Percentiles rank a stretch among this genome's conserved stretches.
phyloP scores from a whole-genome alignment of 2,329 filamentous ascomycete species.

The Pseudophaeomoniella oleicola region DNA sequence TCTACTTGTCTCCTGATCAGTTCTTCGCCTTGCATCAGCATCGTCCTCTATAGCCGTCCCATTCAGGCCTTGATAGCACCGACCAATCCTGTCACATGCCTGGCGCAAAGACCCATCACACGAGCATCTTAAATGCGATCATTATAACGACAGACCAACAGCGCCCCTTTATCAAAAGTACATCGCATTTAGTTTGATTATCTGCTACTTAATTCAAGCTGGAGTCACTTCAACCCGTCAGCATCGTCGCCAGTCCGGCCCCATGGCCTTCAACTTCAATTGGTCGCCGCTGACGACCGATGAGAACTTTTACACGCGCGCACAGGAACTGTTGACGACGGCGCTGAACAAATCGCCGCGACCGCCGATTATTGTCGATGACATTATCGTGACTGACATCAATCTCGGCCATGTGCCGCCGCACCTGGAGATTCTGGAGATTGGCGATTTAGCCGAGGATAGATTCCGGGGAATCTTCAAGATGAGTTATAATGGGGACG shows the following conservation, averaged over 20 bases:
- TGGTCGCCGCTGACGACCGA: constrained; percentile 98
- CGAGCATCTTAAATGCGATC: background rate
- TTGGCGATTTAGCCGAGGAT: constrained; percentile 93
- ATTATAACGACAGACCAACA: background rate
- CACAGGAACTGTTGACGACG: constrained; percentile 83
- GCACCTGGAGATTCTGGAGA: constrained; percentile 91
- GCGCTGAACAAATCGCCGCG: constrained; percentile 97
- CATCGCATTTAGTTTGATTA: too few species aligned
- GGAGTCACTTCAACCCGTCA: too few species aligned
- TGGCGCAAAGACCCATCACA: constrained; percentile 1
- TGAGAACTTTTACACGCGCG: constrained; percentile 75
- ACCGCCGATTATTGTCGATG: constrained; percentile 96
- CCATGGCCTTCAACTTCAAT: constrained; percentile 99
- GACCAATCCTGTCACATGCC: background rate
- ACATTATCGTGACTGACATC: constrained; percentile 95
- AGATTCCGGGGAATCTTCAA: constrained; percentile 97
- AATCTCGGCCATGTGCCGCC: constrained; percentile 91
- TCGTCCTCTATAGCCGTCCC: too few species aligned
- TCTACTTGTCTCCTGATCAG: too few species aligned
- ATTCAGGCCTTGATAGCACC: too few species aligned
- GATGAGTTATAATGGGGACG: constrained; percentile 95
- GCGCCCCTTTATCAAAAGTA: too few species aligned
- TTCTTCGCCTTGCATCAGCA: too few species aligned
- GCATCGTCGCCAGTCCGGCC: too few species aligned
- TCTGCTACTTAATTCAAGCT: too few species aligned